Conservation (phyloP, 768 basidiomycete genomes). For the Boletus vinaceobasis region DNA sequence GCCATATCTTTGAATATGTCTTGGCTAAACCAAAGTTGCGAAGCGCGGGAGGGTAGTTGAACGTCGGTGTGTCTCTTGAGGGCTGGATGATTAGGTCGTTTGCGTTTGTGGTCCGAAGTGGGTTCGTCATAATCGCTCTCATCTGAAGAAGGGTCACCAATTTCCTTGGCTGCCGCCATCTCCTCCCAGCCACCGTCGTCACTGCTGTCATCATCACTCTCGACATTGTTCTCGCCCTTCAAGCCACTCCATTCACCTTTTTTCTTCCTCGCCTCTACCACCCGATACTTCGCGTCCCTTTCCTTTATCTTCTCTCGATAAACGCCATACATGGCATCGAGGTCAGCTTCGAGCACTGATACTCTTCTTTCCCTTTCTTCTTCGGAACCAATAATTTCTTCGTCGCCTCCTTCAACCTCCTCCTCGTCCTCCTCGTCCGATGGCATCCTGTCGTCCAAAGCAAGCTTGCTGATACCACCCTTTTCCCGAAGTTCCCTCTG, state of each 20-base stretch:
- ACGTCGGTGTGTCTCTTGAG: constrained; percentile 38
- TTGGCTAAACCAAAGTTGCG: constrained; percentile 95
- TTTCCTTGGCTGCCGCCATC: constrained; percentile 53
- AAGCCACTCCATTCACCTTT: constrained; percentile 85
- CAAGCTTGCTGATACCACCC: constrained; percentile 37
- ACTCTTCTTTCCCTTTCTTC: constrained; percentile 68
- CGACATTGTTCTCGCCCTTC: constrained; percentile 37
- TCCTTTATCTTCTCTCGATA: constrained; percentile 80
- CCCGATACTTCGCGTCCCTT: constrained; percentile 84
- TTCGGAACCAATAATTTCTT: constrained; percentile 53
- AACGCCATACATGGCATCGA: constrained; percentile 85
- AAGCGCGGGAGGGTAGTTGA: constrained; percentile 47
- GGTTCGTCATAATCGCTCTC: constrained; percentile 42
- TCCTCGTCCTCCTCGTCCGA: constrained; percentile 46
- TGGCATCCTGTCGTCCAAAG: constrained; percentile 41
- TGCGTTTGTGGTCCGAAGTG: constrained; percentile 40
- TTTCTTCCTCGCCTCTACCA: constrained; percentile 70
- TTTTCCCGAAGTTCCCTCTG: constrained; percentile 45
- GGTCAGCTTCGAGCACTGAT: constrained; percentile 69
- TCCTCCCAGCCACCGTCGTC: constrained; percentile 70
- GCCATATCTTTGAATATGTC: constrained; percentile 68
- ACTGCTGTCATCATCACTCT: constrained; percentile 38
- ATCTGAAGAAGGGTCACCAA: constrained; percentile 48
- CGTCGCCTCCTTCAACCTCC: constrained; percentile 28
- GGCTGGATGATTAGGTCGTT: constrained; percentile 28